A percentile compares a stretch with the other conserved stretches of the same genome.
These are phyloP conservation scores for Gossypium longicalyx DNA, from an alignment of 345 rosid genomes.

Conservation along the genomic window DNA sequence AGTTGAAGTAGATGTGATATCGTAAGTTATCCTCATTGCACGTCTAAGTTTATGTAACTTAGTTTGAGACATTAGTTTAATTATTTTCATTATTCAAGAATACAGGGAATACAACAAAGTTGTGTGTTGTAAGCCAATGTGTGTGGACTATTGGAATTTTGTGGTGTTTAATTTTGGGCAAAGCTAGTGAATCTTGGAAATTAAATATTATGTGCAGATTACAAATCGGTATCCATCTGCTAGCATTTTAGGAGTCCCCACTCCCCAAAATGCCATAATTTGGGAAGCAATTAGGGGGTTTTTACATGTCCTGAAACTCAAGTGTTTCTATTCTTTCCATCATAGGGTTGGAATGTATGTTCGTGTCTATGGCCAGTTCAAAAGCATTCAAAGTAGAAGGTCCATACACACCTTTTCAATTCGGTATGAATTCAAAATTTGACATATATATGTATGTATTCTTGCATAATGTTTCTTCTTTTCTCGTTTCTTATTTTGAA, in stretches of 20 bases:
- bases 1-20: conserved; percentile 65
- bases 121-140: background rate
- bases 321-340: background rate
- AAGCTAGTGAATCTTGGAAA: background rate
- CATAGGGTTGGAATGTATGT: conserved; percentile 79
- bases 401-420: conserved; percentile 67
- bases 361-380: conserved; percentile 77
- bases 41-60: background rate
- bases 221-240: background rate
- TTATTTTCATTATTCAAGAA: background rate
- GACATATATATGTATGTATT: background rate
- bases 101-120: background rate
- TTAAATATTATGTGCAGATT: background rate
- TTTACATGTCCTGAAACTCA: background rate
- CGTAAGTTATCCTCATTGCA: conserved; percentile 35
- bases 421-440: conserved; percentile 38
- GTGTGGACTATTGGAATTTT: background rate
- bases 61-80: background rate
- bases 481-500: background rate
- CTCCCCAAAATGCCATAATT: background rate
- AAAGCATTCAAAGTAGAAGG: conserved; percentile 68
- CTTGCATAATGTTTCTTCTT: background rate
- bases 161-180: background rate
- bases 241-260: no score
- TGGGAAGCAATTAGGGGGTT: background rate